These are phyloP conservation scores for Graphiopsis chlorocephala DNA, from an alignment of 2,329 filamentous ascomycete genomes.

Conservation along the genomic window DNA sequence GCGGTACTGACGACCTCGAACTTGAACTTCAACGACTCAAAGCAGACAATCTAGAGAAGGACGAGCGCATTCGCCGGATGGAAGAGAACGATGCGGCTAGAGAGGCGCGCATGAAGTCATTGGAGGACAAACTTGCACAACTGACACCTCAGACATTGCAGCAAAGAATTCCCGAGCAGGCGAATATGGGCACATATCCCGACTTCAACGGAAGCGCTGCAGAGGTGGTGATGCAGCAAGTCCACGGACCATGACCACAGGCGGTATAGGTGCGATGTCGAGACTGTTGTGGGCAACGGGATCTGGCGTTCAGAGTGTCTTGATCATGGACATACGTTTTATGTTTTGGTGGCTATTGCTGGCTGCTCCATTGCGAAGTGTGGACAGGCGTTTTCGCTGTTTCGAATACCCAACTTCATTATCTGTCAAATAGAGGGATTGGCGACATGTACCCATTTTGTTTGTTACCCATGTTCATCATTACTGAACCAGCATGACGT, in stretches of 20 bases:
- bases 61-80: slow-evolving; percentile 30
- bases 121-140: slow-evolving; percentile 10
- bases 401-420: slow-evolving; percentile 12
- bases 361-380: background rate
- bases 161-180: slow-evolving; percentile 12
- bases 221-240: slow-evolving; percentile 4
- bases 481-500: too few relatives aligned
- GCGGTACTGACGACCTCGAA: slow-evolving; percentile 34
- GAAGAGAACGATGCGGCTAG: slow-evolving; percentile 18
- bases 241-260: background rate
- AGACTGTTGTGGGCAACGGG: background rate
- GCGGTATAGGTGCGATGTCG: background rate
- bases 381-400: background rate
- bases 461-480: background rate
- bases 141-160: slow-evolving; percentile 6
- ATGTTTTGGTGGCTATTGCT: background rate
- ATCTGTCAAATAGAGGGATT: background rate
- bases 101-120: slow-evolving; percentile 11
- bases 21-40: slow-evolving; percentile 42
- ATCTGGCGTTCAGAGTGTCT: slow-evolving; percentile 4
- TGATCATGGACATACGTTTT: slow-evolving; percentile 4
- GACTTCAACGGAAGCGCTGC: slow-evolving; percentile 8
- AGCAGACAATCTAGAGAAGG: slow-evolving; percentile 42
- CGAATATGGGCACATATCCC: slow-evolving; percentile 6
- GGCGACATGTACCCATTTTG: background rate